A percentile compares a stretch with the other conserved stretches of the same genome.
Evolutionary conservation across 306 rosid species (phyloP).

Genomic region (Alnus rubra): DNA sequence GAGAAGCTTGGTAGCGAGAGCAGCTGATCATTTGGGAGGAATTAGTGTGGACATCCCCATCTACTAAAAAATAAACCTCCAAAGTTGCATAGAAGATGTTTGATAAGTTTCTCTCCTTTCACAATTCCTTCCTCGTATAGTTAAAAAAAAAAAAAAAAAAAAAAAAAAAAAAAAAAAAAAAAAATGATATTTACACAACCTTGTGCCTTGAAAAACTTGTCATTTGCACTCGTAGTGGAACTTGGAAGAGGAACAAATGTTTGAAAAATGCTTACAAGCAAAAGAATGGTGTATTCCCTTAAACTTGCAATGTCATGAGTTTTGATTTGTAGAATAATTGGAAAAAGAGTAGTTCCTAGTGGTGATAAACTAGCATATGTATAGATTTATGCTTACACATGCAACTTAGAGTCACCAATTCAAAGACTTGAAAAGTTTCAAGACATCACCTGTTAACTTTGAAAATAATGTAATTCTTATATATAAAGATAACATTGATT

Average conservation of each 20-base stretch:
- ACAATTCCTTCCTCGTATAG: slow-evolving; percentile 19
- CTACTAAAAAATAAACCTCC: slow-evolving; percentile 40
- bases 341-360: too few species aligned
- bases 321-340: too few species aligned
- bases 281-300: background rate
- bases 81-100: slow-evolving; percentile 24
- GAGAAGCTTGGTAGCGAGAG: slow-evolving; percentile 49
- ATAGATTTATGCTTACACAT: too few species aligned
- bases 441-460: too few species aligned
- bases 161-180: slow-evolving; percentile 17
- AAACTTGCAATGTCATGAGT: too few species aligned
- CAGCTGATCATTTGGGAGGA: slow-evolving; percentile 60
- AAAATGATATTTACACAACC: slow-evolving; percentile 18
- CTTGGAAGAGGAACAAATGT: background rate
- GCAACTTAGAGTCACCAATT: too few species aligned
- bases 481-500: too few species aligned
- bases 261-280: background rate
- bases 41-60: slow-evolving; percentile 81
- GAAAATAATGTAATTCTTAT: too few species aligned
- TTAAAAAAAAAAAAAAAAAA: slow-evolving; percentile 3
- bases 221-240: too few species aligned
- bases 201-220: too few species aligned
- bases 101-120: slow-evolving; percentile 18
- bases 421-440: too few species aligned
- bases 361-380: too few species aligned